phyloP scores from a whole-genome alignment of 2,329 filamentous ascomycete species.

The Phaeosphaeriaceae sp. region DNA sequence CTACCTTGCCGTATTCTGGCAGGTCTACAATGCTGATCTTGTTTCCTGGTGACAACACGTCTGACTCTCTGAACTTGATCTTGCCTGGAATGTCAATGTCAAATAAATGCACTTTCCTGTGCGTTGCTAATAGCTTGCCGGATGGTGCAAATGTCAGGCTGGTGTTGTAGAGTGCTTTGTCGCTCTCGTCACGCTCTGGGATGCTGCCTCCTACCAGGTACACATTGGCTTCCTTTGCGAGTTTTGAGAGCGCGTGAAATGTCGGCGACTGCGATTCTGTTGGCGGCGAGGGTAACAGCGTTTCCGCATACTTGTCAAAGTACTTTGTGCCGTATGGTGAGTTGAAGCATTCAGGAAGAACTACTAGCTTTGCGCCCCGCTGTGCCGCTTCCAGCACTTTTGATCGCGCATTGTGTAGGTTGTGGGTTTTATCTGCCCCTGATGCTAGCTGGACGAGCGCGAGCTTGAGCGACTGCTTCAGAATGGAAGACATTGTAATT shows the following conservation, averaged over 20 bases:
- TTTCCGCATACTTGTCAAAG: conserved; percentile 92
- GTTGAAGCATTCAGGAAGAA: conserved; percentile 99
- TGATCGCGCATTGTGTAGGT: conserved; percentile 78
- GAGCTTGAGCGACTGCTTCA: conserved; percentile 48
- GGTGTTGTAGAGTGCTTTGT: conserved; percentile 87
- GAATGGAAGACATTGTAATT: conserved; percentile 32
- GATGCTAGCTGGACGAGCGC: conserved; percentile 58
- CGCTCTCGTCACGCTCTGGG: conserved; percentile 72
- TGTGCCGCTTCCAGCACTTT: conserved; percentile 83
- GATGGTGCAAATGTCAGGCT: conserved; percentile 79
- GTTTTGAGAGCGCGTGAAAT: conserved; percentile 80
- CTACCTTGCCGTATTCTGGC: conserved; percentile 86
- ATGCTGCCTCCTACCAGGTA: conserved; percentile 94
- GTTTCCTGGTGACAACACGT: conserved; percentile 85
- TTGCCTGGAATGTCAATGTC: conserved; percentile 97
- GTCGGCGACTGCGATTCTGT: conserved; percentile 74
- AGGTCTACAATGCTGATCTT: conserved; percentile 85
- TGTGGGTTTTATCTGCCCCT: conserved; percentile 77
- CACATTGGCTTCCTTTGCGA: conserved; percentile 78
- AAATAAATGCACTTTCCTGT: conserved; percentile 95
- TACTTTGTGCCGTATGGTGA: conserved; percentile 91
- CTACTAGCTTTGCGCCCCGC: conserved; percentile 80
- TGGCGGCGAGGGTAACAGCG: conserved; percentile 79
- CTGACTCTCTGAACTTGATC: conserved; percentile 89
- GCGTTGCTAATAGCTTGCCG: conserved; percentile 81